A percentile compares a stretch with the other conserved stretches of the same genome.
Conservation (phyloP, 2,329 filamentous ascomycete species). For the Calonectria honghensis region DNA sequence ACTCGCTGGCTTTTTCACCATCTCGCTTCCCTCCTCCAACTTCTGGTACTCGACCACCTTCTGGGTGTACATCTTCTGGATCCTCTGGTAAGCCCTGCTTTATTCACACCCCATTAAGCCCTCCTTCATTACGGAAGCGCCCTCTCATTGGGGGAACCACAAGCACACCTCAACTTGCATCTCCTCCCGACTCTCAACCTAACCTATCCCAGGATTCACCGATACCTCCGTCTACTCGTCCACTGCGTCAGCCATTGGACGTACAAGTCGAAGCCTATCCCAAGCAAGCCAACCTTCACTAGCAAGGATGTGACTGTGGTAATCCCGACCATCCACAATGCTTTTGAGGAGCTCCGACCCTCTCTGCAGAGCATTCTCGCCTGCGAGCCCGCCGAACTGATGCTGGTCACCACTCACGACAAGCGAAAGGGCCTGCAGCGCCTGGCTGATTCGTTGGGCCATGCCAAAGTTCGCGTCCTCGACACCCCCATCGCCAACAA, state of each 20-base stretch:
- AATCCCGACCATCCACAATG: constrained; percentile 92
- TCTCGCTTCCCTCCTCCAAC: constrained; percentile 52
- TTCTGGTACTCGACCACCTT: constrained; percentile 67
- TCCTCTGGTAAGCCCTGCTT: constrained; percentile 67
- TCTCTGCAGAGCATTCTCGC: constrained; percentile 87
- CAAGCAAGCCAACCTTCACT: constrained; percentile 86
- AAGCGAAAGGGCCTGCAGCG: constrained; percentile 81
- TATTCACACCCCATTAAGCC: constrained; percentile 12
- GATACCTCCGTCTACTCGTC: constrained; percentile 89
- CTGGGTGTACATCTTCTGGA: constrained; percentile 66
- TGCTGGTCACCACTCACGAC: constrained; percentile 90
- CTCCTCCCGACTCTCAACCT: constrained; percentile 40
- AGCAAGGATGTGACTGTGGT: constrained; percentile 93
- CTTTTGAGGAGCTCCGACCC: constrained; percentile 86
- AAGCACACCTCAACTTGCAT: constrained; percentile 19
- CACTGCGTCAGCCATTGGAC: constrained; percentile 91
- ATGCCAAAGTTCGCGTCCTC: constrained; percentile 82
- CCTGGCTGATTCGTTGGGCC: constrained; percentile 77
- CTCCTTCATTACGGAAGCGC: neutral
- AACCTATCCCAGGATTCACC: constrained; percentile 80
- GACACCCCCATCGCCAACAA: constrained; percentile 93
- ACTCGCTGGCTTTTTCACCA: constrained; percentile 45
- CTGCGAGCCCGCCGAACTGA: constrained; percentile 81
- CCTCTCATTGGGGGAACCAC: constrained; percentile 15
- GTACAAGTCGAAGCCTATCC: constrained; percentile 89